Evolutionary conservation across 2,329 filamentous ascomycete genomes (phyloP).

Genomic region (Ceratocystis colombiana): DNA sequence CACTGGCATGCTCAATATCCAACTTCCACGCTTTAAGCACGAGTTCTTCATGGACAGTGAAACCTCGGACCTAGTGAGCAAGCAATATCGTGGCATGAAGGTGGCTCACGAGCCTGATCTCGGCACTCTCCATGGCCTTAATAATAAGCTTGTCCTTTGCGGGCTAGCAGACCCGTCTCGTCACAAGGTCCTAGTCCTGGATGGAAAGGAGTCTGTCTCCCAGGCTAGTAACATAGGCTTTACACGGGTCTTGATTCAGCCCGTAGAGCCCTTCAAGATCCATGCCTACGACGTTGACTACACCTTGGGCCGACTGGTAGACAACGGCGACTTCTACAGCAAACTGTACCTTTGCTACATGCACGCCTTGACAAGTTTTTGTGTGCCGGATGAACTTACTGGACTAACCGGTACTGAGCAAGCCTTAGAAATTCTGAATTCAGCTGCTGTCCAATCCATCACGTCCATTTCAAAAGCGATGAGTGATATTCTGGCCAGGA

Average conservation of each 20-base stretch:
- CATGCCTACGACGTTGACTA: conserved; percentile 43
- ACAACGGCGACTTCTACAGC: conserved; percentile 42
- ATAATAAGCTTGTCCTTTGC: conserved; percentile 40
- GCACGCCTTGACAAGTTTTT: conserved; percentile 44
- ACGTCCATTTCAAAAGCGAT: conserved; percentile 34
- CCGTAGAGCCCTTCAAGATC: conserved; percentile 23
- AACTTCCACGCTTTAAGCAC: conserved; percentile 41
- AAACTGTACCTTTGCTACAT: conserved; percentile 44
- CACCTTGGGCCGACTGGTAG: conserved; percentile 40
- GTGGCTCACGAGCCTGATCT: conserved; percentile 40
- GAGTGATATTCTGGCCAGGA: conserved; percentile 32
- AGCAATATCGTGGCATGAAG: conserved; percentile 42
- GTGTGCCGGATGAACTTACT: conserved; percentile 42
- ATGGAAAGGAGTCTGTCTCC: background rate
- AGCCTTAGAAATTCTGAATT: conserved; percentile 40
- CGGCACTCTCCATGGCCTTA: conserved; percentile 41
- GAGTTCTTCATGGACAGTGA: conserved; percentile 36
- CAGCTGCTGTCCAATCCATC: conserved; percentile 42
- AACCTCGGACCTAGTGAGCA: conserved; percentile 34
- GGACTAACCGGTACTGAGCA: conserved; percentile 45
- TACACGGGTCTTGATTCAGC: background rate
- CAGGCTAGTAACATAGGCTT: background rate
- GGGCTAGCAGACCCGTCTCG: conserved; percentile 25
- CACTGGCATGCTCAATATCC: conserved; percentile 32
- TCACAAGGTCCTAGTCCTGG: conserved; percentile 34